phyloP scores from a whole-genome alignment of 73 alveolate genomes.

The Symbiodinium natans region DNA sequence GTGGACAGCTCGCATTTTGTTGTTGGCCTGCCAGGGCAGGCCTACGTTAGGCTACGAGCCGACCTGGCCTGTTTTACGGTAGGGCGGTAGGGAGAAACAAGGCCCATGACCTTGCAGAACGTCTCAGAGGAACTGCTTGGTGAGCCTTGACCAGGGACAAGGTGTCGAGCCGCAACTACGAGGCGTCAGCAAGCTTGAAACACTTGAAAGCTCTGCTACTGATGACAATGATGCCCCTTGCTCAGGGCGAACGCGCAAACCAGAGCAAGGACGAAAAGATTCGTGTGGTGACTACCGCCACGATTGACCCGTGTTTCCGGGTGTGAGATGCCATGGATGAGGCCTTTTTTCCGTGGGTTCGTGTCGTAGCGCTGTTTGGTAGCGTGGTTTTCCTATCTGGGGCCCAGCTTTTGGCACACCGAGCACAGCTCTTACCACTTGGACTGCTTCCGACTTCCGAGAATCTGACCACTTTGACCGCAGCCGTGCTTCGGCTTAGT shows the following conservation, averaged over 20 bases:
- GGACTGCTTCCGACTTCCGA: no score
- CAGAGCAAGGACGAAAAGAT: not conserved
- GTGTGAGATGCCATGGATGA: no score
- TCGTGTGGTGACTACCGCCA: not conserved
- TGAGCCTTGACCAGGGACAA: not conserved
- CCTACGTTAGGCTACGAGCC: not conserved
- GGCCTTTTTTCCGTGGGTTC: no score
- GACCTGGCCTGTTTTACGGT: not conserved
- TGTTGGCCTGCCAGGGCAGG: not conserved
- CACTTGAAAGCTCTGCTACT: no score
- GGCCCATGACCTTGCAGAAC: not conserved
- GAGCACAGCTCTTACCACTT: no score
- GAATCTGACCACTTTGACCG: no score
- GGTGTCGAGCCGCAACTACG: not conserved
- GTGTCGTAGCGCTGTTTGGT: no score
- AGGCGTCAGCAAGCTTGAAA: no score
- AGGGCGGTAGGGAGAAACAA: no score
- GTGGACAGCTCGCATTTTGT: no score
- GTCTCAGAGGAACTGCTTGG: not conserved
- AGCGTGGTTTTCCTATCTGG: no score
- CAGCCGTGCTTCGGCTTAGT: slow-evolving; percentile 5
- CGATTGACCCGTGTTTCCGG: not conserved
- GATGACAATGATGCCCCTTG: not conserved
- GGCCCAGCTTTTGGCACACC: no score
- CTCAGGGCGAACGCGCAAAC: not conserved